Evolutionary conservation across 202 grass and related monocot species (phyloP), one percentile per base, ranked within the genome.

Genomic region (Elaeis oleifera): DNA sequence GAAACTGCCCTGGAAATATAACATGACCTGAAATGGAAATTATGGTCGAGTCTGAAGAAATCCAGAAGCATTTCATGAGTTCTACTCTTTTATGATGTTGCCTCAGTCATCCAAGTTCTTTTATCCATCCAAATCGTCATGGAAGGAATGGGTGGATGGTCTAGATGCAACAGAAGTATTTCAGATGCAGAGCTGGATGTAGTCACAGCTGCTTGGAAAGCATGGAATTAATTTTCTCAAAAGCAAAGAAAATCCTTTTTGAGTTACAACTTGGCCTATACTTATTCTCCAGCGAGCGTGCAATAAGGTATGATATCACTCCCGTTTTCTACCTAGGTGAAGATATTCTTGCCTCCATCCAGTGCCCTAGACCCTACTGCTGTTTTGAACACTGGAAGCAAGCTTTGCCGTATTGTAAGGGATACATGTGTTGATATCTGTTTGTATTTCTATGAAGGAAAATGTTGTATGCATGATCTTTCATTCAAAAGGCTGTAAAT

Each of bases 81-180:
- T 94, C 85, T 89, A 87, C 74, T 84, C 23, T 54, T 28, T 23
- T 0, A 82, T 84, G 44, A 74, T 99, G 54, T 62, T 94, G 76
- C 82, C 82, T 5, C 79, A 99, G 63, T 16, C 89, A 53, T 77
- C 71, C 36, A 84, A 85, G 3, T 94, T 82, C 72, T 74, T 94
- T 58, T 82, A 87, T 23, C 61, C 63, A 11, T 79, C 75, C 63
- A 61, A 79, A 49, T 66, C 78, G 7, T 85, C 85, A 4, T 94
- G 88, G 94, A 65, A 92, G 11, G 82, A 99, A 48, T 99, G 94
- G 94, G 70, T 84, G 31, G 85, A 92, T 32, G 92, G 92, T 51
- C 50, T 94, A 65, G 88, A 89, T 31, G 60, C 39, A 22, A 84
- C 63, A 68, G 75, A 0, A 23, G 78, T 69, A 94, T 99, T 76